A percentile compares a stretch with the other conserved stretches of the same genome.
phyloP scores from a whole-genome alignment of 345 rosid species.

The Euclidium syriacum region DNA sequence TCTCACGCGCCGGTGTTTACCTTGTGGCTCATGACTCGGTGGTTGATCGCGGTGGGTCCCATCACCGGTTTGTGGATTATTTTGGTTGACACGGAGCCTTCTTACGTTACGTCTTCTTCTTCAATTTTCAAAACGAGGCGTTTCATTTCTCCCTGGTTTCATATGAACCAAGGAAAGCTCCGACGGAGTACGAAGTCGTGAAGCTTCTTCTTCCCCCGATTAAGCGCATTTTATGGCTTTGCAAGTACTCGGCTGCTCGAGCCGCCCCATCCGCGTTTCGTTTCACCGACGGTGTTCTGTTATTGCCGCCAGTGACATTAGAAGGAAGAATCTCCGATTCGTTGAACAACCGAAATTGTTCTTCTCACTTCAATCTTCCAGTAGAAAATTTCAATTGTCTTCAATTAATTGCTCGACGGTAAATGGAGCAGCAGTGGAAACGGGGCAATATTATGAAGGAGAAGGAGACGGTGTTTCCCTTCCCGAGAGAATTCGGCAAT shows the following conservation, averaged over 20 bases:
- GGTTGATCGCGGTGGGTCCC: slow-evolving; percentile 26
- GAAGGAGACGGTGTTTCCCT: slow-evolving; percentile 38
- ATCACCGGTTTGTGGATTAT: slow-evolving; percentile 1
- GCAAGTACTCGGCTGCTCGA: slow-evolving; percentile 35
- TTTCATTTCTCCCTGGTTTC: slow-evolving; percentile 10
- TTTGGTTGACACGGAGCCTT: slow-evolving; percentile 19
- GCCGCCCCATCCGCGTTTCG: slow-evolving; percentile 32
- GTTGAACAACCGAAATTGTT: slow-evolving; percentile 3
- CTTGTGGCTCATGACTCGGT: slow-evolving; percentile 29
- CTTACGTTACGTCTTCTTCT: slow-evolving; percentile 18
- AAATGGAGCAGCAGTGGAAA: slow-evolving; percentile 51
- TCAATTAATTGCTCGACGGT: slow-evolving; percentile 46
- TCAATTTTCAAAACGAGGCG: slow-evolving; percentile 8
- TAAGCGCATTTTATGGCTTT: slow-evolving; percentile 42
- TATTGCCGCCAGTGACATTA: background rate
- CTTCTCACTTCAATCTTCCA: slow-evolving; percentile 4
- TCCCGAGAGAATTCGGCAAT: slow-evolving; percentile 41
- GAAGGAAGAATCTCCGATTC: slow-evolving; percentile 26
- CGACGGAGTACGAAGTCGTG: background rate
- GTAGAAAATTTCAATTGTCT: background rate
- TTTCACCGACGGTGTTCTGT: slow-evolving; percentile 25
- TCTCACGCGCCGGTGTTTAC: slow-evolving; percentile 23
- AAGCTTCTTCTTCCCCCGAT: slow-evolving; percentile 1
- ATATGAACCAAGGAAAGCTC: slow-evolving; percentile 16
- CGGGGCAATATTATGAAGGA: slow-evolving; percentile 25